A percentile compares a stretch with the other conserved stretches of the same genome.
phyloP scores from a whole-genome alignment of 2,329 filamentous ascomycete species.

The Aureobasidium uvarum region DNA sequence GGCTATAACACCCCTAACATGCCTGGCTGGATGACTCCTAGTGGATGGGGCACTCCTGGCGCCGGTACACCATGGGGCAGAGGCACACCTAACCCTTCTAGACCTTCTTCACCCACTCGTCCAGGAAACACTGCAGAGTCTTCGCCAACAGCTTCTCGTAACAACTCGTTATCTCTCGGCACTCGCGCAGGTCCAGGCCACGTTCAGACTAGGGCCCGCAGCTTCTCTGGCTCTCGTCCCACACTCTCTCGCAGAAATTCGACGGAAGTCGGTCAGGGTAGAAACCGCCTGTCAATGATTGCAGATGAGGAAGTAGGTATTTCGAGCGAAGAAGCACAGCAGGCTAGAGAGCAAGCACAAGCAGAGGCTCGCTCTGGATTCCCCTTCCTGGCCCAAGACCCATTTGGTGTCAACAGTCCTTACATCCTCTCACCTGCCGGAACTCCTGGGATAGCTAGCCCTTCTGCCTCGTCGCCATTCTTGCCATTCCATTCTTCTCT shows the following conservation, averaged over 20 bases:
- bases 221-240: slow-evolving; percentile 16
- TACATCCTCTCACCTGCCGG: background rate
- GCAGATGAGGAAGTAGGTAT: slow-evolving; percentile 38
- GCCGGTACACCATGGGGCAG: slow-evolving; percentile 38
- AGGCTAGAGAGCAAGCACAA: slow-evolving; percentile 32
- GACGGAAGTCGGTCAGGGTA: slow-evolving; percentile 31
- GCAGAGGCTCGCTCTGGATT: slow-evolving; percentile 13
- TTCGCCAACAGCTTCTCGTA: slow-evolving; percentile 26
- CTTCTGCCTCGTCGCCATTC: slow-evolving; percentile 19
- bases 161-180: slow-evolving; percentile 38
- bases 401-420: background rate
- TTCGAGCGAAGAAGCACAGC: slow-evolving; percentile 35
- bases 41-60: slow-evolving; percentile 46
- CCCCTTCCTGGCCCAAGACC: slow-evolving; percentile 23
- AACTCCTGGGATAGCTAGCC: slow-evolving; percentile 20
- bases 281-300: slow-evolving; percentile 32
- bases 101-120: slow-evolving; percentile 37
- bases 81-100: slow-evolving; percentile 35
- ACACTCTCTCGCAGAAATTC: slow-evolving; percentile 34
- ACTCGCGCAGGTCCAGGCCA: slow-evolving; percentile 45
- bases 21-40: slow-evolving; percentile 43
- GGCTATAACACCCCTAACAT: slow-evolving; percentile 38
- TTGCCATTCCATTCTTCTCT: slow-evolving; percentile 20
- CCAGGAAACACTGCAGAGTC: slow-evolving; percentile 13
- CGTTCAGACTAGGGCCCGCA: slow-evolving; percentile 7